A percentile compares a stretch with the other conserved stretches of the same genome.
Conservation (phyloP, 1,139 yeast genomes). For the Tardiomyces blankii region DNA sequence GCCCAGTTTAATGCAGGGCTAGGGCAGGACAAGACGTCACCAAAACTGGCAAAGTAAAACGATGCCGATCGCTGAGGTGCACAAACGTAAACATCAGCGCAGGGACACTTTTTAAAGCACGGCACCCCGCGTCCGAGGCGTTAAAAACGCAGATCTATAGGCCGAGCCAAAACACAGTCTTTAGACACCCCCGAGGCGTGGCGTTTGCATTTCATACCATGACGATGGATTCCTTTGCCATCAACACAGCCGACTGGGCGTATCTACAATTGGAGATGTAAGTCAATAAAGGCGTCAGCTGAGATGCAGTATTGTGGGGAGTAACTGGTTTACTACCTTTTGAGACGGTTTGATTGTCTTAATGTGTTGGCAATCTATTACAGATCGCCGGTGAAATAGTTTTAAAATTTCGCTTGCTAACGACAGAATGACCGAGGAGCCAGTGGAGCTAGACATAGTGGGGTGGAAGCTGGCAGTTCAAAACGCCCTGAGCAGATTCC, state of each 20-base stretch:
- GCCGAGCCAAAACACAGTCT: slow-evolving; percentile 4
- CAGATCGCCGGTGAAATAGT: too few relatives aligned
- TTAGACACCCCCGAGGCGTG: too few relatives aligned
- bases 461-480: not conserved
- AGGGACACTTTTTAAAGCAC: not conserved
- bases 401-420: too few relatives aligned
- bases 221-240: not conserved
- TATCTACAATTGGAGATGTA: slow-evolving; percentile 32
- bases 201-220: not conserved
- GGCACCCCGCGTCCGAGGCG: not conserved
- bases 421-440: slow-evolving; percentile 8
- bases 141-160: slow-evolving; percentile 1
- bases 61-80: not conserved
- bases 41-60: not conserved
- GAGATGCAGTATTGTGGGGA: too few relatives aligned
- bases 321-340: too few relatives aligned
- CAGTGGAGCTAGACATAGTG: slow-evolving; percentile 2
- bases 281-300: slow-evolving; percentile 24
- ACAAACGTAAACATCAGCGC: not conserved
- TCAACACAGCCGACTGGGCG: slow-evolving; percentile 26
- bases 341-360: too few relatives aligned
- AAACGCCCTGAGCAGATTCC: not conserved
- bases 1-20: too few relatives aligned
- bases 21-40: too few relatives aligned
- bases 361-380: too few relatives aligned